Base-by-base conservation (phyloP, 352 stramenopile genomes). In the Pythium guiyangense region DNA sequence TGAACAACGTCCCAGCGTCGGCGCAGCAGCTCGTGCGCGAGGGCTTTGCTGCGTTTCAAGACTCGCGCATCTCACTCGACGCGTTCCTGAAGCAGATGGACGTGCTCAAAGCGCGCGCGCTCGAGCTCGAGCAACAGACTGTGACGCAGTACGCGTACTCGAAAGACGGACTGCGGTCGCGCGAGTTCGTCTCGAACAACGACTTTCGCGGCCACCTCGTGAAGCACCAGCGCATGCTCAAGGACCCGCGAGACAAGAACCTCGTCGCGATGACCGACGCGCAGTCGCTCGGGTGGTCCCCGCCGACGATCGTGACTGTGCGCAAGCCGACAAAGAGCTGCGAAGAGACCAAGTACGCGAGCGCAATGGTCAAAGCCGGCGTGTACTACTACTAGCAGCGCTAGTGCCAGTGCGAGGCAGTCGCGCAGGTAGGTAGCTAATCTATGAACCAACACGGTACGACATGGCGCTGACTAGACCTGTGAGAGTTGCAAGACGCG, bases 381-480 rank as follows among this genome's bases (percentile, higher is more conserved):
- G 74, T 87, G 43, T 86, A 86, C 63, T 90, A 90, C 63, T 86
- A 86, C 60, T 90, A 75, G 31, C 3, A 35, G n/a, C n/a, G n/a
- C n/a, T n/a, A n/a, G n/a, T n/a, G n/a, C n/a, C n/a, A n/a, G n/a
- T n/a, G n/a, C 31, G 9, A 35, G 31, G 31, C 31, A 10, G 31
- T 35, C 31, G 31, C 9, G 31, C 31, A n/a, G n/a, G n/a, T n/a
- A 35, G 31, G 31, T 10, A 35, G 31, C 31, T 35, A 35, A 35
- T 35, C 31, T 35, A 35, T 35, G 31, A 35, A 35, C 31, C 31
- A 35, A 35, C 31, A 35, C n/a, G 31, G 11, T 9, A 35, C 11
- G 31, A 1, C 31, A 35, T 10, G 31, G 3, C 6, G 3, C 31
- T 35, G n/a, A n/a, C n/a, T n/a, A n/a, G n/a, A n/a, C n/a, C n/a